Base-by-base conservation (phyloP, 2,329 filamentous ascomycete genomes). In the Epichloe elymi region DNA sequence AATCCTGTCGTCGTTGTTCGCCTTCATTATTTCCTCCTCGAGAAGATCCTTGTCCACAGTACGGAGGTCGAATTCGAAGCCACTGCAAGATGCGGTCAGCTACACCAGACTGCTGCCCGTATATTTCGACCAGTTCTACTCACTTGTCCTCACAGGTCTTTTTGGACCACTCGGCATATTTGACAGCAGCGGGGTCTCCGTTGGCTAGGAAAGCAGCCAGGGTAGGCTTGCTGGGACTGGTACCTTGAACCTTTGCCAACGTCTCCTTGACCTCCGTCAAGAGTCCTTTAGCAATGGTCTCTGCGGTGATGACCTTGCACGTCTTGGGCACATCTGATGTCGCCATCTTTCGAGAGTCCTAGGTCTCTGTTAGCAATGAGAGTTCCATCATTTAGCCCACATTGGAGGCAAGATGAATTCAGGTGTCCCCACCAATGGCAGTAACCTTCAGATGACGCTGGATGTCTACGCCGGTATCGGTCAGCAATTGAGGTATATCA, bases 111-210 rank as follows among this genome's bases (percentile, higher is more conserved):
- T 30, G 20, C 10, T 14, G 5, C 17, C 15, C 30, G 42, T n/a
- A 45, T 6, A 12, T n/a, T 3, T 23, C 3, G 12, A 12, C 4
- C 35, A 12, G 38, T 45, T 19, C 36, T 11, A 69, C 85, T 84
- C 75, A 96, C 90, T 96, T 94, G 67, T 97, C 91, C 68, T 83
- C 79, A 69, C 88, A 95, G 4, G 93, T 96, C 77, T 95, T 96
- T 68, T 88, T 87, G 40, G 91, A 96, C 88, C 88, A 96, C 68
- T 96, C 88, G 50, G 93, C 93, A 66, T 98, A 97, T 73, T 94
- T 88, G 60, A 86, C 75, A 35, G 91, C 91, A 39, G 89, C 88
- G 33, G 90, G 88, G 69, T 98, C 93, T 57, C 79, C 79, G 69
- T 95, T 97, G 58, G 91, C 89, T 51, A 98, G 75, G 69, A 96